phyloP scores from a whole-genome alignment of 1,284 basidiomycete species.

The Polyporus tsugae region DNA sequence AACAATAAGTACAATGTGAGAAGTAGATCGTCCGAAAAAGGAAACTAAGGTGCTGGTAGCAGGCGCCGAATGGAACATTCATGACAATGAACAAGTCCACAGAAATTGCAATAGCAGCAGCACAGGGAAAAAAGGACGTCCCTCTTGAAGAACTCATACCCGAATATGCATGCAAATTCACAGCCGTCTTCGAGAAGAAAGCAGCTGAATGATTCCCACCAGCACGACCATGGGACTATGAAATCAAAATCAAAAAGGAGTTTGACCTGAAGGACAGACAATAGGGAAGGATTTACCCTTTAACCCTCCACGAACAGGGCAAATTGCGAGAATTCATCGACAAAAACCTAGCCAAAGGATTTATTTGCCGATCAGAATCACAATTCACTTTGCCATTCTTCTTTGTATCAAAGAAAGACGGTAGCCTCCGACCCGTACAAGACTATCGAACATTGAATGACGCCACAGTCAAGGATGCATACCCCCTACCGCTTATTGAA shows the following conservation, averaged over 20 bases:
- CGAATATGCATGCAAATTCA: not conserved
- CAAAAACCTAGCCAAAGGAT: constrained; percentile 11
- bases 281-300: not conserved
- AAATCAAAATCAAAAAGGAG: not conserved
- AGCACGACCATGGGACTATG: constrained; percentile 8
- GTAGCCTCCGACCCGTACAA: constrained; percentile 23
- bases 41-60: too few relatives aligned
- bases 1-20: too few relatives aligned
- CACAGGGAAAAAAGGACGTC: not conserved
- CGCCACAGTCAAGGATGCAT: constrained; percentile 36
- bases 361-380: constrained; percentile 29
- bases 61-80: too few relatives aligned
- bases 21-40: too few relatives aligned
- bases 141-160: constrained; percentile 4
- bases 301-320: not conserved
- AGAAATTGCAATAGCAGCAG: constrained; percentile 5
- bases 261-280: not conserved
- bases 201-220: constrained; percentile 5
- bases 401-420: constrained; percentile 49
- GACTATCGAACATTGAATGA: constrained; percentile 42
- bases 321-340: not conserved
- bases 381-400: constrained; percentile 41
- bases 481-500: constrained; percentile 12
- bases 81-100: constrained; percentile 13
- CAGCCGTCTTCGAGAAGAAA: constrained; percentile 12